A percentile compares a stretch with the other conserved stretches of the same genome.
phyloP scores from a whole-genome alignment of 495 filamentous ascomycete genomes.

The Xylaria palmicola region DNA sequence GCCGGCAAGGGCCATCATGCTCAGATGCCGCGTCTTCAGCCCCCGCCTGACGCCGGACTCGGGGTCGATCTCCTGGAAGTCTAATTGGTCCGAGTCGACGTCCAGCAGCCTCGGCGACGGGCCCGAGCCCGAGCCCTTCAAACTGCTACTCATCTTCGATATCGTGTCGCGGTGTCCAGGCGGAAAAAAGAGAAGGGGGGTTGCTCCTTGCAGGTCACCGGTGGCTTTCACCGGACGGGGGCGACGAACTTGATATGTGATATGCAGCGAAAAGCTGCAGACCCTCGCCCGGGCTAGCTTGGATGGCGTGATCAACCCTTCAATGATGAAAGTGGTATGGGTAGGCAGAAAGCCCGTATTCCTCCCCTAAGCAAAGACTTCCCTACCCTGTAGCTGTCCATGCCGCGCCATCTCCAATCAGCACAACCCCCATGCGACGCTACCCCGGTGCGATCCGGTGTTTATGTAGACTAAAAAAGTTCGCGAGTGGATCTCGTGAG shows the following conservation, averaged over 20 bases:
- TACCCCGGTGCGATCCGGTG: too few species aligned
- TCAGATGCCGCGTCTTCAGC: slow-evolving; percentile 67
- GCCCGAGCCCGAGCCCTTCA: not conserved
- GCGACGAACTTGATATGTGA: too few species aligned
- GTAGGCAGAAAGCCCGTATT: too few species aligned
- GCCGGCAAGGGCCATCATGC: slow-evolving; percentile 68
- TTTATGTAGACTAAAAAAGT: too few species aligned
- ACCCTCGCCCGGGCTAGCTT: not conserved
- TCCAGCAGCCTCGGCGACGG: slow-evolving; percentile 3
- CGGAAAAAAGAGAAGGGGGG: too few species aligned
- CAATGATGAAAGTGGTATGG: not conserved
- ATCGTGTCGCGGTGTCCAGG: not conserved
- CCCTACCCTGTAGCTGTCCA: too few species aligned
- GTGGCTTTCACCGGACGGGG: too few species aligned
- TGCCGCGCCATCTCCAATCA: too few species aligned
- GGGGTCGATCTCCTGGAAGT: slow-evolving; percentile 47
- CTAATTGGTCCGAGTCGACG: slow-evolving; percentile 24
- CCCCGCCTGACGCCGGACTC: slow-evolving; percentile 51
- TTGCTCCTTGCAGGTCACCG: too few species aligned
- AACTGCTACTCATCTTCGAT: slow-evolving; percentile 2
- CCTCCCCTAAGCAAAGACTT: too few species aligned
- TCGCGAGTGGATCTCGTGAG: too few species aligned
- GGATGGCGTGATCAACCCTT: not conserved
- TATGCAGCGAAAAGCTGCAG: not conserved
- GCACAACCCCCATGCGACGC: too few species aligned